Evolutionary conservation across 2,329 filamentous ascomycete species (phyloP), one percentile per base, ranked within the genome.

Genomic region (Talaromyces sp.): DNA sequence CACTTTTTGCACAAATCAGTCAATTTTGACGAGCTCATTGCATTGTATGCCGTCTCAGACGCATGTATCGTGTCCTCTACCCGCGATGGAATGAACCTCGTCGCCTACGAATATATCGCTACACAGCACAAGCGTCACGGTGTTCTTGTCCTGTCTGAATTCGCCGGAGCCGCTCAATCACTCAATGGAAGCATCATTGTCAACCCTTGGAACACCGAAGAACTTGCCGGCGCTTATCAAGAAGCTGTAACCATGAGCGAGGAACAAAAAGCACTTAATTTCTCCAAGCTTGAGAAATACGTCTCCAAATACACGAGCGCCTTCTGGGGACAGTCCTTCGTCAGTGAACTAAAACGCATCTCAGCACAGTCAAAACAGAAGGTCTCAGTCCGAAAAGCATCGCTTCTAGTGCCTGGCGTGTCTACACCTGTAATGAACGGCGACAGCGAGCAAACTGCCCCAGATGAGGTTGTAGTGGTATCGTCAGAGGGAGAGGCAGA

Each of bases 1-100:
- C 93, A 97, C 80, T 97, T 97, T 82, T 88, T 97, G 73, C 93
- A 97, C 81, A 94, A 97, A 80, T 95, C 91, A 13, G 92, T 97
- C 71, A 87, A 87, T 52, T 97, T 97, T 71, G 92, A 97, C 70
- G 93, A 97, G 80, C 87, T 97, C 41, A 93, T 94, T 49, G 92
- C 92, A 0, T 84, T 97, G 16, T 97, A 97, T 76, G 90, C 91
- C 24, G 89, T 95, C 27, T 93, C 91, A 3, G 93, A 96, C 75
- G 90, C 92, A 62, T 96, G 92, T 75, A 84, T 97, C 6, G 93
- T 95, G 43, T 95, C 90, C 8, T 97, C 90, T 3, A 97, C 91
- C 13, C 89, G 94, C 62, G 93, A 97, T 75, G 93, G 93, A 74
- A 97, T 97, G 93, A 97, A 97, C 78, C 84, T 97, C 22, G 93